Evolutionary conservation across 257 asterid species (phyloP).

Genomic region (Rauvolfia tetraphylla): DNA sequence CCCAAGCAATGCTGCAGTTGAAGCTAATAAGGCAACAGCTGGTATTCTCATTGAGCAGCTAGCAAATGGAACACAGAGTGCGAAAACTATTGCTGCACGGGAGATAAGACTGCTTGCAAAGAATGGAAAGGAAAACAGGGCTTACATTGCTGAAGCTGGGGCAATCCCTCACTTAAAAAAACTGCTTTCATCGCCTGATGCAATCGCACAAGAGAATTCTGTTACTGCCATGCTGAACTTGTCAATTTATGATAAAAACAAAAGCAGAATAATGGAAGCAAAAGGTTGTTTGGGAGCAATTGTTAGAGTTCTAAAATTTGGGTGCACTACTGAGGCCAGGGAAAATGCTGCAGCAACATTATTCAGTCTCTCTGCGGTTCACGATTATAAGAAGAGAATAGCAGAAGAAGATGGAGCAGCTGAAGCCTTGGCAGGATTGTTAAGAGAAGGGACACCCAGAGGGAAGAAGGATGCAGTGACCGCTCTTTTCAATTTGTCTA

Average conservation of each 20-base stretch:
- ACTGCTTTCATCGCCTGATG: conserved; percentile 52
- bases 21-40: conserved; percentile 74
- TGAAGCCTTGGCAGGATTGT: conserved; percentile 57
- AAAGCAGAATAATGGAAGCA: conserved; percentile 67
- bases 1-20: conserved; percentile 59
- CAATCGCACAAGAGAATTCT: conserved; percentile 80
- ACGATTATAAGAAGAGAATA: conserved; percentile 70
- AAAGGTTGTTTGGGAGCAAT: conserved; percentile 69
- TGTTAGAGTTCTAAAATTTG: conserved; percentile 59
- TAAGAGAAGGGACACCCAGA: conserved; percentile 69
- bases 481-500: conserved; percentile 73
- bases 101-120: conserved; percentile 80
- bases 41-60: conserved; percentile 58
- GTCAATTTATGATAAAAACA: conserved; percentile 80
- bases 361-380: conserved; percentile 92
- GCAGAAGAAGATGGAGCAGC: conserved; percentile 73
- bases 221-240: conserved; percentile 86
- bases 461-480: conserved; percentile 93
- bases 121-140: conserved; percentile 70
- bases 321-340: conserved; percentile 74
- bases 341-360: conserved; percentile 95
- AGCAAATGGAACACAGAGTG: conserved; percentile 51
- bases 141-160: conserved; percentile 79
- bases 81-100: conserved; percentile 70
- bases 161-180: conserved; percentile 65